A percentile compares a stretch with the other conserved stretches of the same genome.
Conservation (phyloP, 164 flowering plant genomes). For the Pachysandra terminalis region DNA sequence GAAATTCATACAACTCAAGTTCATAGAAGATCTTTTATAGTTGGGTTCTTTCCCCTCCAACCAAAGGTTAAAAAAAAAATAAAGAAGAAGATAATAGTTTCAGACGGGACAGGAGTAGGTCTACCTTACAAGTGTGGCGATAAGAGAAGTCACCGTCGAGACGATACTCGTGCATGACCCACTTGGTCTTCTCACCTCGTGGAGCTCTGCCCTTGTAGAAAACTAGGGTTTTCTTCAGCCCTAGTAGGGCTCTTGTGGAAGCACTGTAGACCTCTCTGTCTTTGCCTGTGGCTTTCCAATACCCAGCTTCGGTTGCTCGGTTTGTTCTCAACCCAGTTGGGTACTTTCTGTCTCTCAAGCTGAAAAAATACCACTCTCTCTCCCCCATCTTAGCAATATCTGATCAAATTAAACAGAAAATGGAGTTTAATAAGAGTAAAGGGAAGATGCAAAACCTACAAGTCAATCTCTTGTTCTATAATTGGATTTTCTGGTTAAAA, state of each 20-base stretch:
- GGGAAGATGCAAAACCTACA: no score
- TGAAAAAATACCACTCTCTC: constrained; percentile 82
- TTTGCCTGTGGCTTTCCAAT: constrained; percentile 90
- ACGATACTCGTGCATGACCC: constrained; percentile 95
- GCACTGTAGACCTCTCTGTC: constrained; percentile 60
- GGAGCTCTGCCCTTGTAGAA: constrained; percentile 88
- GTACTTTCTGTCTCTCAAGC: constrained; percentile 74
- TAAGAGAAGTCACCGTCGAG: constrained; percentile 69
- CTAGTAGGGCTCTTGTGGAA: constrained; percentile 40
- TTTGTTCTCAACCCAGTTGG: constrained; percentile 79
- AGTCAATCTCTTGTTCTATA: no score
- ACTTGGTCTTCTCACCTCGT: constrained; percentile 64
- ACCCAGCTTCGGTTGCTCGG: constrained; percentile 78
- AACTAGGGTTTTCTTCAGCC: constrained; percentile 84
- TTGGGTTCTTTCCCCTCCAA: no score
- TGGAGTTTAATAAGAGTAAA: no score
- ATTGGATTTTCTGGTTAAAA: not conserved
- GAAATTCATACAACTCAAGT: no score
- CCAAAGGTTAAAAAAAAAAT: not conserved
- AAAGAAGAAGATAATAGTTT: not conserved
- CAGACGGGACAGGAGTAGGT: not conserved
- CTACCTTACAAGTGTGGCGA: constrained; percentile 62
- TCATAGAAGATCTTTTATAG: no score
- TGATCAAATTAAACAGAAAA: constrained; percentile 10
- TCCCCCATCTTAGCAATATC: constrained; percentile 82